Base-by-base conservation (phyloP, 805 yeast genomes). In the Komagataella ulmi region DNA sequence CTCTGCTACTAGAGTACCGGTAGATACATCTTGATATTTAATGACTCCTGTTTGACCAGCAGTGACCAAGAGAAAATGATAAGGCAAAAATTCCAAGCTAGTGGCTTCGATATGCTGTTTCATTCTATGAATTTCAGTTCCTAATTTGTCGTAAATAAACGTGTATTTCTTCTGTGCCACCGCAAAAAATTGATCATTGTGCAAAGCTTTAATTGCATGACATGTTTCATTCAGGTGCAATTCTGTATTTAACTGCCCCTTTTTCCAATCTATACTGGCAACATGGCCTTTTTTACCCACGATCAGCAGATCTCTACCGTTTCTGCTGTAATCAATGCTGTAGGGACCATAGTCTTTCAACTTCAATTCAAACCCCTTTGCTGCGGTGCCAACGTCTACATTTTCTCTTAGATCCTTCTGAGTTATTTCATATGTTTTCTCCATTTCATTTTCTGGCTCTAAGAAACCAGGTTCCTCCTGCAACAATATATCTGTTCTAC, bases 141-240 rank as follows among this genome's bases (percentile, higher is more conserved):
- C 99, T 55, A 83, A 80, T 57, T 83, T 83, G 66, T 93, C 97
- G 65, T 93, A 93, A 44, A 93, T 86, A 64, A 84, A 93, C 0
- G 93, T 86, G 66, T 91, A 88, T 65, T 88, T 90, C 68, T 89
- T 90, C 69, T 93, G 99, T 1, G 99, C 98, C 17, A 83, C 96
- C 0, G 99, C 99, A 70, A 88, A 89, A 66, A 73, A 89, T 66
- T 89, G 97, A 62, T 90, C 95, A 62, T 85, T 89, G 61, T 91
- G 97, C 55, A 93, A 72, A 68, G 85, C 89, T 61, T 89, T 86
- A 23, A 90, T 97, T 2, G 90, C 93, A 61, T 87, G 79, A 8
- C 90, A 88, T 0, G 97, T 88, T 68, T 93, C 99, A 60, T 85
- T 83, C 19, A 93, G 70, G 61, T 87, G 80, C 51, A 93, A 65